Conservation (phyloP, 2,329 filamentous ascomycete species). For the Cyphellophora attinorum region DNA sequence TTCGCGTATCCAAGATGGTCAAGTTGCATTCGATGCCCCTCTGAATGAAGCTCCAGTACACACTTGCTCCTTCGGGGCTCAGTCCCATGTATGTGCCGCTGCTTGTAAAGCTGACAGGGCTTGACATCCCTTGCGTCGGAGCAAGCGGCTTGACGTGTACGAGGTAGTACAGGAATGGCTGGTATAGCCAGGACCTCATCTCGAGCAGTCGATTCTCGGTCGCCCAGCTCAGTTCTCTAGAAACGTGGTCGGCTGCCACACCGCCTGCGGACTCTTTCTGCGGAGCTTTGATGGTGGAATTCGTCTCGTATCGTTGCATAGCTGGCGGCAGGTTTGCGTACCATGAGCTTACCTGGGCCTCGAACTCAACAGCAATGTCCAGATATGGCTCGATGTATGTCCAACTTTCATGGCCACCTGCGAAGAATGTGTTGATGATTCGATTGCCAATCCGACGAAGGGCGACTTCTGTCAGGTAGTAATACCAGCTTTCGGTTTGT, state of each 20-base stretch:
- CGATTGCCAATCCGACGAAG: constrained; percentile 33
- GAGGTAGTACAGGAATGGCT: constrained; percentile 22
- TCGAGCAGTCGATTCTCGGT: constrained; percentile 20
- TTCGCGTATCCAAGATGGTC: constrained; percentile 18
- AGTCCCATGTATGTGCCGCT: background rate
- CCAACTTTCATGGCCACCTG: constrained; percentile 15
- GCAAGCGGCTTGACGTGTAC: constrained; percentile 14
- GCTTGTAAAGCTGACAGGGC: background rate
- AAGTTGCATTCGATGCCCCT: constrained; percentile 21
- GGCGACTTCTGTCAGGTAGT: constrained; percentile 36
- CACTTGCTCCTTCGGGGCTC: constrained; percentile 4
- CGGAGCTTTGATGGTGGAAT: constrained; percentile 8
- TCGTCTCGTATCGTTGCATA: constrained; percentile 19
- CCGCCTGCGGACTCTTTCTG: constrained; percentile 1
- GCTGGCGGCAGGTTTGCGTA: constrained; percentile 20
- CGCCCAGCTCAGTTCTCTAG: constrained; percentile 21
- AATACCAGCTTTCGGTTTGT: constrained; percentile 33
- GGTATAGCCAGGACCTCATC: constrained; percentile 22
- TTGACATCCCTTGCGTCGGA: background rate
- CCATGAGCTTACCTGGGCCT: constrained; percentile 20
- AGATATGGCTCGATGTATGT: constrained; percentile 18
- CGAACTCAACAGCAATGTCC: constrained; percentile 21
- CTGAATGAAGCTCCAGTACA: constrained; percentile 13
- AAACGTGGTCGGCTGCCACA: constrained; percentile 10
- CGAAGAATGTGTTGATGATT: constrained; percentile 27